These are phyloP conservation scores for Sanghuangporus baumii DNA, from an alignment of 1,284 basidiomycete species.

Conservation along the genomic window DNA sequence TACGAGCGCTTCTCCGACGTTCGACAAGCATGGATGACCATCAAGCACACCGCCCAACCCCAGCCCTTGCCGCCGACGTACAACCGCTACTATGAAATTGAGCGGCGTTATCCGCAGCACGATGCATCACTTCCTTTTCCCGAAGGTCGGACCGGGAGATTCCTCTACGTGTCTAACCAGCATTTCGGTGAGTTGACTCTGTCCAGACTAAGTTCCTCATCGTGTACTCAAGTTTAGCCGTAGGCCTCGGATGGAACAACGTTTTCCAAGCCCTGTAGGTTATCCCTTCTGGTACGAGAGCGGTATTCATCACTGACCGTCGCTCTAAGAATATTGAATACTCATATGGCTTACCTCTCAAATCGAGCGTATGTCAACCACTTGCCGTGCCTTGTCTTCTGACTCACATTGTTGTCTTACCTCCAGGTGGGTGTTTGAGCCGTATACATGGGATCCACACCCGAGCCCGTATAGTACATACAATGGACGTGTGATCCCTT, in stretches of 20 bases:
- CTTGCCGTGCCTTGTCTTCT: neutral
- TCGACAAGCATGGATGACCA: neutral
- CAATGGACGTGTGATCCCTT: constrained; percentile 15
- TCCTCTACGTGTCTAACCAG: constrained; percentile 17
- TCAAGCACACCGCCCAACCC: neutral
- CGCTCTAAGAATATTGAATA: constrained; percentile 6
- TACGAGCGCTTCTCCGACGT: neutral
- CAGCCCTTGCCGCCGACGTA: constrained; percentile 1
- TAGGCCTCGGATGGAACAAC: constrained; percentile 13
- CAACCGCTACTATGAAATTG: constrained; percentile 10
- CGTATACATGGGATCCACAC: constrained; percentile 13
- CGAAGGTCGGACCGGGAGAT: constrained; percentile 19
- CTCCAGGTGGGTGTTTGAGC: constrained; percentile 16
- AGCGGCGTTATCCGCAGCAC: constrained; percentile 19
- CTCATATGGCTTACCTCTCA: constrained; percentile 17
- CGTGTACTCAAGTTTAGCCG: neutral
- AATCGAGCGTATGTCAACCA: constrained; percentile 18
- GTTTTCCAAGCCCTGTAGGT: constrained; percentile 5
- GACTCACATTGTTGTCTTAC: neutral
- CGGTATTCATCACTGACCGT: neutral
- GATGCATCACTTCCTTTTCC: constrained; percentile 18
- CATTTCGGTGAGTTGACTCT: constrained; percentile 2
- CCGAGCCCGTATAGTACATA: constrained; percentile 9
- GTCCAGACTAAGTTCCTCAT: neutral
- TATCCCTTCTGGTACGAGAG: neutral